These are phyloP conservation scores for Rhododendron kiyosumense DNA, from an alignment of 148 eudicot genomes.

Conservation along the genomic window DNA sequence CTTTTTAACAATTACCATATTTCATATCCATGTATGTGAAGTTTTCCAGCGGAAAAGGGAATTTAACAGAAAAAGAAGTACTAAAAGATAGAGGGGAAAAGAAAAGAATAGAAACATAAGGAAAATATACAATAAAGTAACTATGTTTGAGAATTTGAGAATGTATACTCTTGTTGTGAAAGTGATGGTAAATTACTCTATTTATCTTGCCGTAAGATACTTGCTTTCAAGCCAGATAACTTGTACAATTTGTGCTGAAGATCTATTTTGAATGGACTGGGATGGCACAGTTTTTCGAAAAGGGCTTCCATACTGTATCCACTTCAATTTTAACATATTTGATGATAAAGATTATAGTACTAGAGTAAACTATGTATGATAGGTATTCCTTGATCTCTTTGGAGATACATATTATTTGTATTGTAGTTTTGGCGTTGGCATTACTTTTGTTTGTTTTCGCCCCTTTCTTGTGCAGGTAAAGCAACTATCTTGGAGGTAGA, in stretches of 20 bases:
- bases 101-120: not conserved
- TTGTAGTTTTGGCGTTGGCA: not conserved
- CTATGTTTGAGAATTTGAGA: not conserved
- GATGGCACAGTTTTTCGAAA: not conserved
- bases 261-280: not conserved
- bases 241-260: conserved; percentile 1
- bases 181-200: not conserved
- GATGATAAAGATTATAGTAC: not conserved
- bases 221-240: not conserved
- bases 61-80: not conserved
- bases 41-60: not conserved
- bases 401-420: not conserved
- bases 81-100: not conserved
- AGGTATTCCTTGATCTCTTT: not conserved
- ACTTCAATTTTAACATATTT: not conserved
- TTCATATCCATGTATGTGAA: not conserved
- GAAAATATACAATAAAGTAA: not conserved
- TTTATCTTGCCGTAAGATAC: not conserved
- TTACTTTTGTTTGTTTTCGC: not conserved
- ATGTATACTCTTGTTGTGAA: not conserved
- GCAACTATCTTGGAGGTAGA: conserved; percentile 84
- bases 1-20: not conserved
- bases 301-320: not conserved
- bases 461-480: conserved; percentile 47
- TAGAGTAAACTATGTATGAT: not conserved